A percentile compares a stretch with the other conserved stretches of the same genome.
Conservation (phyloP, 2,329 filamentous ascomycete genomes). For the Domatiomyces globalis region DNA sequence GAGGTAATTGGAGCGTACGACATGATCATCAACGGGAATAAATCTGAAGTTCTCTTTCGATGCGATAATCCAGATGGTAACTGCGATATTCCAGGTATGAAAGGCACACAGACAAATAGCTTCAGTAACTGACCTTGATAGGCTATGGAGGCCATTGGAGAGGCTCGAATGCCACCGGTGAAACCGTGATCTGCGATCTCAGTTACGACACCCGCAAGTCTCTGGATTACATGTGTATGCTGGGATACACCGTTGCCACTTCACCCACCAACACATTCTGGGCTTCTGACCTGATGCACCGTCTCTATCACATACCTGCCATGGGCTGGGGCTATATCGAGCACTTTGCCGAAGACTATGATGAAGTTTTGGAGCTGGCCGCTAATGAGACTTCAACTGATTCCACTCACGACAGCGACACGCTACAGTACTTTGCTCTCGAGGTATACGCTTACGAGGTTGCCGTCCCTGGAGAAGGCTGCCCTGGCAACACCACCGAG, state of each 20-base stretch:
- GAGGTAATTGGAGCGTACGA: slow-evolving; percentile 50
- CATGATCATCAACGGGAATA: slow-evolving; percentile 44
- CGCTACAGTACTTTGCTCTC: slow-evolving; percentile 54
- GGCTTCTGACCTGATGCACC: slow-evolving; percentile 53
- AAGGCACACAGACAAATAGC: not conserved
- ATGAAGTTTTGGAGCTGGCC: slow-evolving; percentile 40
- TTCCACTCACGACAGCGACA: slow-evolving; percentile 44
- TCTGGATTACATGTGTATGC: slow-evolving; percentile 45
- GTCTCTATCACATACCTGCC: slow-evolving; percentile 47
- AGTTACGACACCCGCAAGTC: slow-evolving; percentile 46
- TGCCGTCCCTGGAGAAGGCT: slow-evolving; percentile 48
- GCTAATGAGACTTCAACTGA: slow-evolving; percentile 33
- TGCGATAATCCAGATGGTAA: slow-evolving; percentile 56
- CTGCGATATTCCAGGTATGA: slow-evolving; percentile 36
- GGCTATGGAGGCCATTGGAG: slow-evolving; percentile 57
- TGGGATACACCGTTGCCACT: slow-evolving; percentile 48
- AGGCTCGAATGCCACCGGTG: slow-evolving; percentile 47
- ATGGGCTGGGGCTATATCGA: slow-evolving; percentile 47
- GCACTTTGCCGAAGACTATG: slow-evolving; percentile 48
- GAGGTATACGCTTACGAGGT: slow-evolving; percentile 53
- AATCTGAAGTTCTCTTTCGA: slow-evolving; percentile 45
- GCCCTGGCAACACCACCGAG: slow-evolving; percentile 30
- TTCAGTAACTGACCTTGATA: slow-evolving; percentile 20
- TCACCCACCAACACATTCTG: slow-evolving; percentile 48
- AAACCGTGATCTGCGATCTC: slow-evolving; percentile 55